Percentiles rank a stretch among this genome's conserved stretches.
These are phyloP conservation scores for Thermoascus crustaceus DNA, from an alignment of 2,329 filamentous ascomycete genomes.

Conservation along the genomic window DNA sequence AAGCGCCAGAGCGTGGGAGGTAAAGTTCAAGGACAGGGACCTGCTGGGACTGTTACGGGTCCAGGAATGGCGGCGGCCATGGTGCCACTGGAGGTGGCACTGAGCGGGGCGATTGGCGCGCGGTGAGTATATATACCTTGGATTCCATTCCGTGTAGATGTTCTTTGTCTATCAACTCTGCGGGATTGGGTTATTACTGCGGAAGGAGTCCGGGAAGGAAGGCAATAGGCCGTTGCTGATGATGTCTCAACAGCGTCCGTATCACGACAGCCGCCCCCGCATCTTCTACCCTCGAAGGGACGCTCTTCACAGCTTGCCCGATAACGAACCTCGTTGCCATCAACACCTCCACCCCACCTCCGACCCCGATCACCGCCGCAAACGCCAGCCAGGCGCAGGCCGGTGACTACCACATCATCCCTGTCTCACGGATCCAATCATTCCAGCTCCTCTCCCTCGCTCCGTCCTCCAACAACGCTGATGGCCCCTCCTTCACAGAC, in stretches of 20 bases:
- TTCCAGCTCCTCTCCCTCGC: slow-evolving; percentile 47
- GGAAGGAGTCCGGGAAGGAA: background rate
- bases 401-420: slow-evolving; percentile 54
- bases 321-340: slow-evolving; percentile 54
- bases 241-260: slow-evolving; percentile 41
- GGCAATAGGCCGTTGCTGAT: slow-evolving; percentile 1
- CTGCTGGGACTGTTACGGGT: slow-evolving; percentile 28
- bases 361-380: slow-evolving; percentile 28
- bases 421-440: slow-evolving; percentile 50
- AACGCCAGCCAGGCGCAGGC: slow-evolving; percentile 32
- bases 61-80: slow-evolving; percentile 36
- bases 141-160: no score
- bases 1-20: slow-evolving; percentile 50
- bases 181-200: no score
- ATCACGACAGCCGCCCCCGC: slow-evolving; percentile 47
- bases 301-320: slow-evolving; percentile 54
- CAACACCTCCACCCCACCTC: slow-evolving; percentile 44
- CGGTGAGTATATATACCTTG: slow-evolving; percentile 41
- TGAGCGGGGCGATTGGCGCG: slow-evolving; percentile 54
- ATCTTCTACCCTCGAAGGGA: slow-evolving; percentile 50
- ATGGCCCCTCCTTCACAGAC: slow-evolving; percentile 39
- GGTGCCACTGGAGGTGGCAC: slow-evolving; percentile 44
- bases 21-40: slow-evolving; percentile 36
- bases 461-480: slow-evolving; percentile 20
- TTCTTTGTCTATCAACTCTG: no score